Conservation (phyloP, 163 green algal species). For the Coccomyxa subellipsoidea region DNA sequence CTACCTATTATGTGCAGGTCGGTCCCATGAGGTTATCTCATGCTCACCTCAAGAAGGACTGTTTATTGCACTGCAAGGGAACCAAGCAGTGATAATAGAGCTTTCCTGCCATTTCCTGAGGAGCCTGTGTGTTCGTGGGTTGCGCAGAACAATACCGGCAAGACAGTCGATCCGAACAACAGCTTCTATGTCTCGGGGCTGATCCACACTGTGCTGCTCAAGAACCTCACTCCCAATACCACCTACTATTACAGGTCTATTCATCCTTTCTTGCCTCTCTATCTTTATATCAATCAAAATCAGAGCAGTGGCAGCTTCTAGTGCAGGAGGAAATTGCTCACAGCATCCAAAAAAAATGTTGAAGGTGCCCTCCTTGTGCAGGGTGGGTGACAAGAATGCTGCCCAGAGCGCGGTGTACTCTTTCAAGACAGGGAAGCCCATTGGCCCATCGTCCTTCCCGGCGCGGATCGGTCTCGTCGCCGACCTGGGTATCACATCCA, state of each 20-base stretch:
- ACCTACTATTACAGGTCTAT: slow-evolving; percentile 27
- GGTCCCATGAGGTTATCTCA: neutral
- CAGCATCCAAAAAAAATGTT: too few relatives aligned
- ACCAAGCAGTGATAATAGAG: too few relatives aligned
- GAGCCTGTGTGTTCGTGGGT: too few relatives aligned
- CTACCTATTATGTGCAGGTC: slow-evolving; percentile 3
- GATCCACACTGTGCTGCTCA: slow-evolving; percentile 40
- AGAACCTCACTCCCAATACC: slow-evolving; percentile 24
- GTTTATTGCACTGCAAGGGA: too few relatives aligned
- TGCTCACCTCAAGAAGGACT: too few relatives aligned
- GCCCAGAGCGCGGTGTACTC: neutral
- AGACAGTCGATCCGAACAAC: neutral
- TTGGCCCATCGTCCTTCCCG: neutral
- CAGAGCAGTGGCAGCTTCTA: neutral
- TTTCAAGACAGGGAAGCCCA: neutral
- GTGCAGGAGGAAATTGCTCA: too few relatives aligned
- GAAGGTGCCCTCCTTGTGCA: neutral
- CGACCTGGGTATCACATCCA: neutral
- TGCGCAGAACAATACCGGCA: neutral
- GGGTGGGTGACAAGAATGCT: neutral
- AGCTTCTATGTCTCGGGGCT: slow-evolving; percentile 36
- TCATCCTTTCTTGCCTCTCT: neutral
- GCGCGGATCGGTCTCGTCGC: neutral
- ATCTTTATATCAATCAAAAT: neutral
- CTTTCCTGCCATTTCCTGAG: too few relatives aligned